Conservation (phyloP, 2,329 filamentous ascomycete species). For the Fonsecaea pedrosoi region DNA sequence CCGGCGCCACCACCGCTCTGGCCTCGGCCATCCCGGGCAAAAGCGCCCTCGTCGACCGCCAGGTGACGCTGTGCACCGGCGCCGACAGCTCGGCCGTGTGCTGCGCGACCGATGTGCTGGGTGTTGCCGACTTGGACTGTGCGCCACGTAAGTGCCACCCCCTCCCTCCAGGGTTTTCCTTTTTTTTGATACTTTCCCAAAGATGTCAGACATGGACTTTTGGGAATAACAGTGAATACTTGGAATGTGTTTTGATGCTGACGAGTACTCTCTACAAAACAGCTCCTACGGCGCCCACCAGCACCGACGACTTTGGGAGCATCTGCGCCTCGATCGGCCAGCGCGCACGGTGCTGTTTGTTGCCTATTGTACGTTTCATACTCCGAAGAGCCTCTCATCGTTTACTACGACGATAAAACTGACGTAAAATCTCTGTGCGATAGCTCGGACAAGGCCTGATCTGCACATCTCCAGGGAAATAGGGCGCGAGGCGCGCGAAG, state of each 20-base stretch:
- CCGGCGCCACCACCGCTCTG: slow-evolving; percentile 26
- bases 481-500: slow-evolving; percentile 37
- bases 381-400: too few relatives aligned
- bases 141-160: slow-evolving; percentile 55
- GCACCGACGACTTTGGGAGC: slow-evolving; percentile 53
- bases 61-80: slow-evolving; percentile 33
- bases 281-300: slow-evolving; percentile 45
- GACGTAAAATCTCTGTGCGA: too few relatives aligned
- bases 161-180: too few relatives aligned
- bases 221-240: too few relatives aligned
- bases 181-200: too few relatives aligned
- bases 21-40: slow-evolving; percentile 37
- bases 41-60: slow-evolving; percentile 31
- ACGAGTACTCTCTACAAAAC: neutral
- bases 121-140: slow-evolving; percentile 65
- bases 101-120: slow-evolving; percentile 68
- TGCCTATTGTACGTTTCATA: slow-evolving; percentile 53
- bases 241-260: neutral
- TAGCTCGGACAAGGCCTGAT: slow-evolving; percentile 35
- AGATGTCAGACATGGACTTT: too few relatives aligned
- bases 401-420: too few relatives aligned
- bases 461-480: slow-evolving; percentile 35
- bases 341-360: slow-evolving; percentile 63
- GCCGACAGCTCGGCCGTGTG: slow-evolving; percentile 55
- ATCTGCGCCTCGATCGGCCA: slow-evolving; percentile 60